Conservation (phyloP, 164 flowering plant genomes). For the Annona cherimola region DNA sequence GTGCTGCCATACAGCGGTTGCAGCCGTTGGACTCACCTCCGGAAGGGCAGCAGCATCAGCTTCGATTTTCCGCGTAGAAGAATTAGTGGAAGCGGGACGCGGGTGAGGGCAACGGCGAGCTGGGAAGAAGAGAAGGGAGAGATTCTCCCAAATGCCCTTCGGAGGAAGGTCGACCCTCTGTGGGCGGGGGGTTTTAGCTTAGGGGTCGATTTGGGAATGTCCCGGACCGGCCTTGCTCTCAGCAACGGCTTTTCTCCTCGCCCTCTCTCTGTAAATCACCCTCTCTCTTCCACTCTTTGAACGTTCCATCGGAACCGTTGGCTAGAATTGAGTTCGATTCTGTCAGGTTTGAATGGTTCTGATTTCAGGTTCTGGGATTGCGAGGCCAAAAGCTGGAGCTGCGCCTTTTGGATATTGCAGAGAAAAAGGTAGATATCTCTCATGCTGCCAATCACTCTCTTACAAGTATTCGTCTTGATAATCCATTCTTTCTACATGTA, state of each 20-base stretch:
- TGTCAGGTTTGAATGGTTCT: conserved; percentile 2
- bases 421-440: conserved; percentile 39
- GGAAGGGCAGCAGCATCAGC: background rate
- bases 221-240: conserved; percentile 85
- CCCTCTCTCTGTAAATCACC: conserved; percentile 59
- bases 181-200: conserved; percentile 82
- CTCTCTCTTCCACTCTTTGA: background rate
- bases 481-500: no score
- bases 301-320: no score
- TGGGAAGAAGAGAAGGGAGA: conserved; percentile 12
- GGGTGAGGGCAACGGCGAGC: background rate
- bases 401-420: conserved; percentile 67
- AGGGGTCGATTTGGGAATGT: conserved; percentile 74
- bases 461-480: background rate
- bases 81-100: background rate
- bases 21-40: background rate
- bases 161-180: conserved; percentile 42
- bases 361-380: conserved; percentile 61
- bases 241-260: conserved; percentile 82
- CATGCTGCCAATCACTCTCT: background rate
- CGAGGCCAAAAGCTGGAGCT: conserved; percentile 77
- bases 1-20: background rate
- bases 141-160: conserved; percentile 69
- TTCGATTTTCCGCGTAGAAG: background rate
- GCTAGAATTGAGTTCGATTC: background rate